Conservation (phyloP, 2,329 filamentous ascomycete genomes). For the Colletotrichum horii region DNA sequence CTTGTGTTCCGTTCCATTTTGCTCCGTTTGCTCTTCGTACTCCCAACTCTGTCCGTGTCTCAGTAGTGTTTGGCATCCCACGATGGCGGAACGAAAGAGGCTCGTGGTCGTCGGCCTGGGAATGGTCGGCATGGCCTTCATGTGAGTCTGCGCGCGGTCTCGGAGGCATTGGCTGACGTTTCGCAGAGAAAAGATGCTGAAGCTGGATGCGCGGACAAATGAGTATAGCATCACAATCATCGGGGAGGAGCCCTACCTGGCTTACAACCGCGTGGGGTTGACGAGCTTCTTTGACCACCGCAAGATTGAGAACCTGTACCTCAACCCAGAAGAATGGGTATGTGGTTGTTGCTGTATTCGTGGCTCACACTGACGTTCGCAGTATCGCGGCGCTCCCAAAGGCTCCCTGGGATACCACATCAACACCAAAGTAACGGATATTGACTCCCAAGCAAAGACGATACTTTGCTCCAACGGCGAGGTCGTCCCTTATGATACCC, state of each 20-base stretch:
- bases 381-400: slow-evolving; percentile 72
- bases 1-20: neutral
- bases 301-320: slow-evolving; percentile 83
- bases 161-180: neutral
- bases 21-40: neutral
- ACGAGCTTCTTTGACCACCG: slow-evolving; percentile 90
- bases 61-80: neutral
- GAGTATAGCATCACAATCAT: slow-evolving; percentile 86
- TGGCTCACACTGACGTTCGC: neutral
- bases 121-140: slow-evolving; percentile 90
- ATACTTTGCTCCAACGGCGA: slow-evolving; percentile 75
- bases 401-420: slow-evolving; percentile 76
- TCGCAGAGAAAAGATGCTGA: slow-evolving; percentile 83
- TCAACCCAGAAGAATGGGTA: slow-evolving; percentile 86
- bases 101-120: slow-evolving; percentile 86
- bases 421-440: slow-evolving; percentile 72
- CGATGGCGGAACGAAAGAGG: slow-evolving; percentile 62
- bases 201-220: slow-evolving; percentile 76
- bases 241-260: slow-evolving; percentile 85
- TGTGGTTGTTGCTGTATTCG: slow-evolving; percentile 20
- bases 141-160: slow-evolving; percentile 59
- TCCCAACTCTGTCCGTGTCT: neutral
- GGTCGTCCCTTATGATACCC: slow-evolving; percentile 75
- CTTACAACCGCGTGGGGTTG: slow-evolving; percentile 89
- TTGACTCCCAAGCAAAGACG: slow-evolving; percentile 67